These are phyloP conservation scores for Dactylellina leptospora DNA, from an alignment of 2,329 filamentous ascomycete genomes.

Conservation along the genomic window DNA sequence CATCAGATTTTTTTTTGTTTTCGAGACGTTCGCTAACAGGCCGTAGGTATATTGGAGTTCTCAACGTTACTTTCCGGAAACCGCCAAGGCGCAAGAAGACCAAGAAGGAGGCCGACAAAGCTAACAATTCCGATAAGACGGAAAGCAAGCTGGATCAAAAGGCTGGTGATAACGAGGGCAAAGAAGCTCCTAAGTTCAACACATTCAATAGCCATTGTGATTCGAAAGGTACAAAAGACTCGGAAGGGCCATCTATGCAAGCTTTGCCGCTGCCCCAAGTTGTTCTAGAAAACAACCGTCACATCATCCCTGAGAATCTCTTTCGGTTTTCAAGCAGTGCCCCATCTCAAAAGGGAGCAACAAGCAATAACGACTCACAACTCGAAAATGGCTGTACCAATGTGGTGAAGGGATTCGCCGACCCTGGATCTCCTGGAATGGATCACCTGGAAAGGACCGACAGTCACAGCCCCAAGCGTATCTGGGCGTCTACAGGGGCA, in stretches of 20 bases:
- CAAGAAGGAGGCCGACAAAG: conserved; percentile 59
- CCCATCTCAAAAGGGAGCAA: conserved; percentile 59
- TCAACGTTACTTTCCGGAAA: conserved; percentile 79
- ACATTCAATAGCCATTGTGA: conserved; percentile 47
- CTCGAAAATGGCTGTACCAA: conserved; percentile 40
- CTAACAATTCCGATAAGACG: conserved; percentile 50
- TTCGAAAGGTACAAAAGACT: conserved; percentile 11
- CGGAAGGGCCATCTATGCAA: conserved; percentile 60
- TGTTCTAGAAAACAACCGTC: conserved; percentile 74
- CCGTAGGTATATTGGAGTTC: conserved; percentile 87
- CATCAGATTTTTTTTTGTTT: background rate
- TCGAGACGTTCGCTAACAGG: conserved; percentile 1
- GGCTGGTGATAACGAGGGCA: conserved; percentile 55
- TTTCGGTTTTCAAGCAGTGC: conserved; percentile 64
- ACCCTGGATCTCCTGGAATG: conserved; percentile 27
- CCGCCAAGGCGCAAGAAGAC: conserved; percentile 65
- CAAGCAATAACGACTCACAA: background rate
- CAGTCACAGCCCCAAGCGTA: conserved; percentile 52
- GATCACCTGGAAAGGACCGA: conserved; percentile 16
- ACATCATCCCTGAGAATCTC: conserved; percentile 73
- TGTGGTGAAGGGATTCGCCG: conserved; percentile 25
- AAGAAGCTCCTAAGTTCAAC: conserved; percentile 33
- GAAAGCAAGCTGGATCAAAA: conserved; percentile 57
- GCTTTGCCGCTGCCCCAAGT: conserved; percentile 66
- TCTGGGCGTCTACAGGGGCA: conserved; percentile 66